Evolutionary conservation across 1,284 basidiomycete species (phyloP), one percentile per base, ranked within the genome.

Genomic region (Mycena citricolor): DNA sequence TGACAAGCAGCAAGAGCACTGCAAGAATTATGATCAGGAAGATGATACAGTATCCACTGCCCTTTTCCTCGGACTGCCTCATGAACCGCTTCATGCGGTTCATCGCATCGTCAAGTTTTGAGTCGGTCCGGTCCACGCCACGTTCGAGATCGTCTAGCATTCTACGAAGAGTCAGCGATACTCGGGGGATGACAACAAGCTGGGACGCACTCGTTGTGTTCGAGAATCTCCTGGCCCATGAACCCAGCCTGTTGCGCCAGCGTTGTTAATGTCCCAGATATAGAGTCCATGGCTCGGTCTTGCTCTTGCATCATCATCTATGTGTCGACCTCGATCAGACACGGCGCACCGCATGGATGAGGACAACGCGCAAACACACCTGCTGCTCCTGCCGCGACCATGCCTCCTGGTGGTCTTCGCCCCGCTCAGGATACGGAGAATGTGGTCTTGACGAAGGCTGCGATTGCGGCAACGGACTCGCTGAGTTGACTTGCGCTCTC

Each of bases 321-420:
- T n/a, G n/a, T n/a, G 11, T 12, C 32, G 14, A 16, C 43, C 34
- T 17, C n/a, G 21, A 8, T 13, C 44, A 19, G 33, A 29, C 19
- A 32, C 7, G 42, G 19, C 19, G 28, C 5, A 24, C 20, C 5
- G 28, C 20, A 51, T 41, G 26, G 17, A 39, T 34, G 26, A 17
- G 17, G 21, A n/a, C 14, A 44, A 31, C 13, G 26, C 12, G 4
- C 11, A n/a, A 24, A 35, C 64, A 22, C 52, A 84, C 89, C 74
- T 91, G 80, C 62, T 87, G 91, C 60, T 93, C 90, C 62, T 92
- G 79, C 39, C 74, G 70, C 37, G 88, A 85, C 91, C 91, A 94
- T 14, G 79, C 78, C 4, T 73, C 66, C 58, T 90, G 80, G 36
- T 85, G 78, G 49, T 77, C 76, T 17, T 66, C 66, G 20, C 66